Evolutionary conservation across 176 grass and related monocot genomes (phyloP), one percentile per base, ranked within the genome.

Genomic region (Paspalum vaginatum): DNA sequence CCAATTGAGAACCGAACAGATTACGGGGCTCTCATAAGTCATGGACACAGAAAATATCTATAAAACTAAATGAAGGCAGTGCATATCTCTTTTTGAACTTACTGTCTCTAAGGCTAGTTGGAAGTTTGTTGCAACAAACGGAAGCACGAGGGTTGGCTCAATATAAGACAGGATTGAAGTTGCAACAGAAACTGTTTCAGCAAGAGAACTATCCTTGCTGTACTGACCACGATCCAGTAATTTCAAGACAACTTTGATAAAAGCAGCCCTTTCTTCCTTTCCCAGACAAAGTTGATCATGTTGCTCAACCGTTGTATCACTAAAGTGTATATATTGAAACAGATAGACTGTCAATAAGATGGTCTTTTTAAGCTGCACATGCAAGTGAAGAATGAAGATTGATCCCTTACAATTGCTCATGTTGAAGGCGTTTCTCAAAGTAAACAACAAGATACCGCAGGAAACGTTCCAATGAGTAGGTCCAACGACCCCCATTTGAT

Each of bases 401-500:
- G n/a, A 76, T 74, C 41, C 16, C 91, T 91, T 93, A 98, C 95
- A 85, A 80, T 83, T 95, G 90, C 78, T 98, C 95, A 10, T 85
- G 47, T 70, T 91, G 81, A 91, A 98, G 90, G 18, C 92, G 92
- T 27, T 92, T 91, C 83, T 91, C 90, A 51, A 98, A 98, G 60
- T 87, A 91, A 86, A 93, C 61, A 64, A 98, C 81, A 40, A 98
- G 87, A 81, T 89, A 81, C 21, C 92, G 88, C 82, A 98, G 80
- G 79, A 98, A 98, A 40, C 83, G 85, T 79, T 93, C 90, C 83
- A 98, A 78, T 47, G 90, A 87, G 61, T 93, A 87, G 70, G 92
- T 98, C 95, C 95, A 98, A 15, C 86, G 92, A 77, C 95, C 95
- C 68, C 92, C 95, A 89, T 98, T 98, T 50, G 95, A 98, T 65